Percentiles rank a stretch among this genome's conserved stretches.
Evolutionary conservation across 495 filamentous ascomycete genomes (phyloP).

Genomic region (Penicillium verhagenii): DNA sequence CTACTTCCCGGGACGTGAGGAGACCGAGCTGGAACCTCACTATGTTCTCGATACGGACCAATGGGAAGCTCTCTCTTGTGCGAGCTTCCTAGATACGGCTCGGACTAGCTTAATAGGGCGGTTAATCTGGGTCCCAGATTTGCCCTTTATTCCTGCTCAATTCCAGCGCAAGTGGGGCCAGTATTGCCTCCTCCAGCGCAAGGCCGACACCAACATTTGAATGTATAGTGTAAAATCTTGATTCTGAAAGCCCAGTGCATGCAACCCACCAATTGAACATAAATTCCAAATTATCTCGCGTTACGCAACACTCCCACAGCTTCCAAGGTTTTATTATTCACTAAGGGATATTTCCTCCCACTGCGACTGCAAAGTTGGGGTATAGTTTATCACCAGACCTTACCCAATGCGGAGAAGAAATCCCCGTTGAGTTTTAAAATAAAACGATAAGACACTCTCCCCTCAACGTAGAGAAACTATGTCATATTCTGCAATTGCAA

Average conservation of each 20-base stretch:
- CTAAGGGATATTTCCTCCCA: not conserved
- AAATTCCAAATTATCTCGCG: not conserved
- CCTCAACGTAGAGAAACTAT: constrained; percentile 15
- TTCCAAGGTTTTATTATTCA: not conserved
- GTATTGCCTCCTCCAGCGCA: constrained; percentile 73
- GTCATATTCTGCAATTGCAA: not conserved
- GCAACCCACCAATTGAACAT: not conserved
- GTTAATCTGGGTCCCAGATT: constrained; percentile 80
- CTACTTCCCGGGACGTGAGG: constrained; percentile 60
- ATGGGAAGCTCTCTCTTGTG: constrained; percentile 76
- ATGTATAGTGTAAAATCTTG: constrained; percentile 11
- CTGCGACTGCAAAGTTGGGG: constrained; percentile 2
- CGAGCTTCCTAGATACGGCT: constrained; percentile 76
- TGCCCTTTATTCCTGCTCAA: constrained; percentile 63
- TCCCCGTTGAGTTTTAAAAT: constrained; percentile 11
- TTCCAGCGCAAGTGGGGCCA: constrained; percentile 74
- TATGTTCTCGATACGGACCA: constrained; percentile 64
- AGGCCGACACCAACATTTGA: constrained; percentile 1
- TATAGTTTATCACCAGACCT: constrained; percentile 8
- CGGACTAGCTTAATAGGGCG: constrained; percentile 72
- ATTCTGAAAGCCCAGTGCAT: not conserved
- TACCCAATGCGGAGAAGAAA: constrained; percentile 26
- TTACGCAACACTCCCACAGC: too few species aligned
- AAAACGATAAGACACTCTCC: constrained; percentile 26
- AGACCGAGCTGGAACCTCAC: constrained; percentile 66